Evolutionary conservation across 2,329 filamentous ascomycete species (phyloP).

Genomic region (Fusarium falciforme): DNA sequence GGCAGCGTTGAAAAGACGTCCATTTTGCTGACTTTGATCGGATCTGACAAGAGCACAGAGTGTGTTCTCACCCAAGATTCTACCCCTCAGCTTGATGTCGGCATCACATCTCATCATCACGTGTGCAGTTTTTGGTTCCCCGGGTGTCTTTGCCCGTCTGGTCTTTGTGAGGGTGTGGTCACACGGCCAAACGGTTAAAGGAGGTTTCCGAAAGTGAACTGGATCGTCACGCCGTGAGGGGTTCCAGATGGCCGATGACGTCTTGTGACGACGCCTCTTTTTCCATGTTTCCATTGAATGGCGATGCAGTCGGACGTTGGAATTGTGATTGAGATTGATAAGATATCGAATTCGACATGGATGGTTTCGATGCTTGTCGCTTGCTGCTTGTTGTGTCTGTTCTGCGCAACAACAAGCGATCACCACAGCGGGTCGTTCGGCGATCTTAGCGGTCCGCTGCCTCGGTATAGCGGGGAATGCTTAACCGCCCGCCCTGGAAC

Average conservation of each 20-base stretch:
- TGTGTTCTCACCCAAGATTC: neutral
- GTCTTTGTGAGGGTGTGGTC: conserved; percentile 3
- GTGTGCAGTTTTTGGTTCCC: neutral
- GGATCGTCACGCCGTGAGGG: conserved; percentile 17
- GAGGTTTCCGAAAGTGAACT: conserved; percentile 14
- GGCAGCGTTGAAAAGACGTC: conserved; percentile 19
- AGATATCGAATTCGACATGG: neutral
- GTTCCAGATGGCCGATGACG: conserved; percentile 5
- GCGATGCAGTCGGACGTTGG: neutral
- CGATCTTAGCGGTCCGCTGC: neutral
- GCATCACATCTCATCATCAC: conserved; percentile 15
- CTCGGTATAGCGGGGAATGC: neutral
- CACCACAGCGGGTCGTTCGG: neutral
- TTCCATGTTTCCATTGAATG: neutral
- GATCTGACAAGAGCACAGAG: neutral
- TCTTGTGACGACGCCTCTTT: neutral
- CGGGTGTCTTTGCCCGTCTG: neutral
- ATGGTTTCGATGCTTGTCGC: neutral
- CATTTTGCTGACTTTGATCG: neutral
- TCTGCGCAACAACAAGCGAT: neutral
- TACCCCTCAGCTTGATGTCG: conserved; percentile 17
- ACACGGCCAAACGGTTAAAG: neutral
- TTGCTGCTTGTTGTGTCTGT: neutral
- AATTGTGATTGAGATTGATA: neutral
- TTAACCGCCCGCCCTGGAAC: neutral